Evolutionary conservation across 345 rosid species (phyloP).

Genomic region (Pistacia atlantica): DNA sequence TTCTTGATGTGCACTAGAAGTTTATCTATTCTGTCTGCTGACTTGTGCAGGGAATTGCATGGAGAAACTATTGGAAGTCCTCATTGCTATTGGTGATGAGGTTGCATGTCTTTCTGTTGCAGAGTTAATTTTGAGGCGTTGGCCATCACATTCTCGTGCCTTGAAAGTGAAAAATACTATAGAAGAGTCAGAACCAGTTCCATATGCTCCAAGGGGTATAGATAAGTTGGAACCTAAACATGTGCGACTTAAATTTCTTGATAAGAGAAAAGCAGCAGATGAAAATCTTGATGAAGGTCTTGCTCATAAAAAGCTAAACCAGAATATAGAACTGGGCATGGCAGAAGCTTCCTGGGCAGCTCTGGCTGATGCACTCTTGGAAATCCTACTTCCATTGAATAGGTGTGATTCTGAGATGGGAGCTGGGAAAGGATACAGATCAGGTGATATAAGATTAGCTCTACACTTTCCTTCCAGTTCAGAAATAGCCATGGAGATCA

Average conservation of each 20-base stretch:
- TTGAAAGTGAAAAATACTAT: constrained; percentile 75
- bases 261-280: constrained; percentile 76
- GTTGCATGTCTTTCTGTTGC: constrained; percentile 94
- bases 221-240: constrained; percentile 91
- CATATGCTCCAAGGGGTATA: constrained; percentile 91
- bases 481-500: constrained; percentile 41
- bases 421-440: constrained; percentile 36
- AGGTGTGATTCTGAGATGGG: constrained; percentile 34
- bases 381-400: constrained; percentile 59
- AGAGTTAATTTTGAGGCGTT: constrained; percentile 89
- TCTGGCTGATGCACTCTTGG: constrained; percentile 65
- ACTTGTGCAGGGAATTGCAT: constrained; percentile 89
- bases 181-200: constrained; percentile 74
- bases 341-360: constrained; percentile 76
- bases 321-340: constrained; percentile 55
- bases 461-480: constrained; percentile 47
- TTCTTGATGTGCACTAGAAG: constrained; percentile 1
- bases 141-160: constrained; percentile 99
- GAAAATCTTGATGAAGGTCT: constrained; percentile 45
- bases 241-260: constrained; percentile 77
- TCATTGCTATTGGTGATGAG: constrained; percentile 98
- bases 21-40: constrained; percentile 6
- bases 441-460: constrained; percentile 75
- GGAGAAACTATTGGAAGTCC: constrained; percentile 98
- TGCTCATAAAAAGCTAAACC: constrained; percentile 59